These are phyloP conservation scores for Amphichorda felina DNA, from an alignment of 2,329 filamentous ascomycete species.

Conservation along the genomic window DNA sequence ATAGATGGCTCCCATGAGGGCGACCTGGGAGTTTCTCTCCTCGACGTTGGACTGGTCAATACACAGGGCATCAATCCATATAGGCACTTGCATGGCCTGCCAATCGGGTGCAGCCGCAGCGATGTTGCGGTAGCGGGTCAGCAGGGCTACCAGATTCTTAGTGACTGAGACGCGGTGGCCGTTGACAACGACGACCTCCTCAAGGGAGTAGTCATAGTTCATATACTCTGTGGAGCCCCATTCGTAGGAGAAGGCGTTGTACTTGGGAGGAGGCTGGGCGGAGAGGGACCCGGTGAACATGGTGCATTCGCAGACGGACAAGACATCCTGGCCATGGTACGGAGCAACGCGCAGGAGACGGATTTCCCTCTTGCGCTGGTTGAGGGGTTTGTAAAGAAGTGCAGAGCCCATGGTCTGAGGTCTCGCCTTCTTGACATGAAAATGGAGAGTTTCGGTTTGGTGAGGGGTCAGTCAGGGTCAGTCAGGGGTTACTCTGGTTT, in stretches of 20 bases:
- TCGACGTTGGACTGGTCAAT: conserved; percentile 4
- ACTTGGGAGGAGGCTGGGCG: not conserved
- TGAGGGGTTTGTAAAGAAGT: not conserved
- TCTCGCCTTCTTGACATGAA: not conserved
- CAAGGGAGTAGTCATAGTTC: not conserved
- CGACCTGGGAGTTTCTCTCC: conserved; percentile 4
- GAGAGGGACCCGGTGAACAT: not conserved
- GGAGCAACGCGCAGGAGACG: not conserved
- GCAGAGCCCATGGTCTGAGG: no score
- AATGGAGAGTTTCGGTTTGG: no score
- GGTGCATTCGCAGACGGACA: not conserved
- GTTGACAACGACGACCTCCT: not conserved
- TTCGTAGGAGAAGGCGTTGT: conserved; percentile 1
- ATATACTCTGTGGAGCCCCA: not conserved
- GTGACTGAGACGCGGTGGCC: not conserved
- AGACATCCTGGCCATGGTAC: not conserved
- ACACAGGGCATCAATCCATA: conserved; percentile 9
- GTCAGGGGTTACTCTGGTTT: no score
- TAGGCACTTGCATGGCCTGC: not conserved
- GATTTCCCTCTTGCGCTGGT: not conserved
- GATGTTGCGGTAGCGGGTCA: conserved; percentile 1
- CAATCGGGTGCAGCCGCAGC: not conserved
- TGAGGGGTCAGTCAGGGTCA: no score
- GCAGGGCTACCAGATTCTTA: not conserved
- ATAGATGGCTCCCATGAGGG: conserved; percentile 4